A percentile compares a stretch with the other conserved stretches of the same genome.
phyloP scores from a whole-genome alignment of 352 stramenopile genomes.

The Pythium grandisporangium region DNA sequence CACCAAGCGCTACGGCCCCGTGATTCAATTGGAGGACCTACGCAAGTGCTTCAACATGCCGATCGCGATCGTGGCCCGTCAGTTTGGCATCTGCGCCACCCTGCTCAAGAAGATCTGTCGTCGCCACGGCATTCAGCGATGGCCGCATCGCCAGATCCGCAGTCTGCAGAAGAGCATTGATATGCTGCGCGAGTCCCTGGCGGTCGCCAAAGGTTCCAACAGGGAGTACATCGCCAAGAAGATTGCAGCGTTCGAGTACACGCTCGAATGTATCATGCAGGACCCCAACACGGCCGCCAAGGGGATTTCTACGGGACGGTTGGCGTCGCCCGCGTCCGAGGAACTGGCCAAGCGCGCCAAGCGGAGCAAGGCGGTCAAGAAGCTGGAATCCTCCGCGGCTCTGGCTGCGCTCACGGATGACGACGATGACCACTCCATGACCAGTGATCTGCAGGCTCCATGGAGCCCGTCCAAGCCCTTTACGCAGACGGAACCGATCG shows the following conservation, averaged over 20 bases:
- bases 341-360: constrained; percentile 51
- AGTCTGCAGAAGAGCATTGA: constrained; percentile 79
- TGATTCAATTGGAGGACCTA: constrained; percentile 69
- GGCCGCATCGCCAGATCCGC: constrained; percentile 77
- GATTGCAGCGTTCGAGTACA: constrained; percentile 74
- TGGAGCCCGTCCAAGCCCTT: constrained; percentile 8
- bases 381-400: constrained; percentile 16
- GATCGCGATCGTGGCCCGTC: constrained; percentile 64
- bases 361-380: constrained; percentile 32
- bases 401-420: constrained; percentile 35
- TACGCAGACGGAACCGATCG: constrained; percentile 2
- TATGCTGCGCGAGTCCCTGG: constrained; percentile 63
- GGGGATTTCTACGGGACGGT: constrained; percentile 48
- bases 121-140: constrained; percentile 73
- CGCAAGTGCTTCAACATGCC: constrained; percentile 80
- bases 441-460: constrained; percentile 10
- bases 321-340: constrained; percentile 48
- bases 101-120: constrained; percentile 82
- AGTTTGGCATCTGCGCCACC: constrained; percentile 83
- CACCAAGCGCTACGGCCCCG: constrained; percentile 51
- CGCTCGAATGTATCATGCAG: constrained; percentile 74
- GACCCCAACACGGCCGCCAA: constrained; percentile 70
- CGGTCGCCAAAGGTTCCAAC: constrained; percentile 63
- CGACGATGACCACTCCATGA: constrained; percentile 22
- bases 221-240: constrained; percentile 79